Percentiles rank a stretch among this genome's conserved stretches.
These are phyloP conservation scores for Botrytis porri DNA, from an alignment of 2,329 filamentous ascomycete genomes.

Conservation along the genomic window DNA sequence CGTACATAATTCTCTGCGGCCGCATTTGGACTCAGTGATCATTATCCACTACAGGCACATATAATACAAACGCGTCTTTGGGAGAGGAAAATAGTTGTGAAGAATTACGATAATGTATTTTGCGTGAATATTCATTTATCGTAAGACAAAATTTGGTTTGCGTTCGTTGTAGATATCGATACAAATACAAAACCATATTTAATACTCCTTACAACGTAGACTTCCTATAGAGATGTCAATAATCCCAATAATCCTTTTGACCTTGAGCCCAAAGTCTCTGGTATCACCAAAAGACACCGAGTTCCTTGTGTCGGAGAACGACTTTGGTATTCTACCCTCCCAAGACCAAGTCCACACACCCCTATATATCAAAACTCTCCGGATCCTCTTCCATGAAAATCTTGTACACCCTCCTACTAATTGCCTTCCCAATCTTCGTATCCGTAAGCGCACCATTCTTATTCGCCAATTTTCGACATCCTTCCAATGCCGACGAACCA, in stretches of 20 bases:
- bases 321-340: too few species aligned
- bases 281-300: background rate
- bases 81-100: background rate
- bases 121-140: background rate
- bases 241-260: background rate
- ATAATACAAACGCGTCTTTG: background rate
- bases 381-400: conserved; percentile 57
- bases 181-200: background rate
- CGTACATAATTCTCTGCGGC: too few species aligned
- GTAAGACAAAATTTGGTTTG: background rate
- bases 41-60: background rate
- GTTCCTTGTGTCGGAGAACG: background rate
- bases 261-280: background rate
- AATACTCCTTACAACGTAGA: background rate
- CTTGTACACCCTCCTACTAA: conserved; percentile 57
- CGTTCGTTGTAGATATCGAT: background rate
- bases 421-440: conserved; percentile 52
- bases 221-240: background rate
- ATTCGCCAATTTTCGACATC: conserved; percentile 56
- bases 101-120: background rate
- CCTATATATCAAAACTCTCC: conserved; percentile 28
- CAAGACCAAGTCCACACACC: background rate
- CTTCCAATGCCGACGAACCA: conserved; percentile 61
- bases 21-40: background rate
- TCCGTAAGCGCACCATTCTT: conserved; percentile 55